Percentiles rank a stretch among this genome's conserved stretches.
Conservation (phyloP, 805 yeast species). For the Priceomyces melissophilus region DNA sequence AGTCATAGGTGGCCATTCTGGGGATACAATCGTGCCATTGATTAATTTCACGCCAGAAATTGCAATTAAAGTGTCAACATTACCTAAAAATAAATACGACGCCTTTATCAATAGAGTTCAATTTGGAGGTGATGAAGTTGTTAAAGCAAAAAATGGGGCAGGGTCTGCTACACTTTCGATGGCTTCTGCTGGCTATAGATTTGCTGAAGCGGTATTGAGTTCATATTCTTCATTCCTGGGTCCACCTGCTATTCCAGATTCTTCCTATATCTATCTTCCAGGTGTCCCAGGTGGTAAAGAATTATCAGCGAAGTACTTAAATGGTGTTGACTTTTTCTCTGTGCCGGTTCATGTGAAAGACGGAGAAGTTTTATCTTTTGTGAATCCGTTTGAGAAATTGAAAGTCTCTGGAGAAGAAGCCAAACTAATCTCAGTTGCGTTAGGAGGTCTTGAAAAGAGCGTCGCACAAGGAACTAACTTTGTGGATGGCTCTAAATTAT, state of each 20-base stretch:
- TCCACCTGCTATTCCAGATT: slow-evolving; percentile 33
- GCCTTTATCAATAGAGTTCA: slow-evolving; percentile 42
- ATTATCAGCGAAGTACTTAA: slow-evolving; percentile 32
- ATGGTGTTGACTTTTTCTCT: slow-evolving; percentile 44
- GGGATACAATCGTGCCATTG: slow-evolving; percentile 45
- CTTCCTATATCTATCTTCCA: slow-evolving; percentile 52
- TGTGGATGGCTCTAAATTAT: slow-evolving; percentile 37
- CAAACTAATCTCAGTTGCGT: slow-evolving; percentile 33
- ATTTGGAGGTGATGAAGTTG: slow-evolving; percentile 93
- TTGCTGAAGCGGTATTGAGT: slow-evolving; percentile 53
- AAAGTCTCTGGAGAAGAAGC: slow-evolving; percentile 28
- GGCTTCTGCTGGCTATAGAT: slow-evolving; percentile 91
- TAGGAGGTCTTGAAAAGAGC: slow-evolving; percentile 36
- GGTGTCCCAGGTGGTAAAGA: slow-evolving; percentile 48
- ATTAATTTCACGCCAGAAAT: slow-evolving; percentile 14
- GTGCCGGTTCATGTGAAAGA: slow-evolving; percentile 43
- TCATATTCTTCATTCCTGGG: slow-evolving; percentile 18
- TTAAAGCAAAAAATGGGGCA: slow-evolving; percentile 88
- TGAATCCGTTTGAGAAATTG: slow-evolving; percentile 32
- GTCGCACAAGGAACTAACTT: slow-evolving; percentile 40
- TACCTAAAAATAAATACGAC: slow-evolving; percentile 15
- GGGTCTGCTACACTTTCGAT: slow-evolving; percentile 95
- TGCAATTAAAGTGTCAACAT: slow-evolving; percentile 11
- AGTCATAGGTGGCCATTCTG: slow-evolving; percentile 46
- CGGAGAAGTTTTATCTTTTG: slow-evolving; percentile 35